Base-by-base conservation (phyloP, 805 yeast species). In the Sugiyamaella chiloensis region DNA sequence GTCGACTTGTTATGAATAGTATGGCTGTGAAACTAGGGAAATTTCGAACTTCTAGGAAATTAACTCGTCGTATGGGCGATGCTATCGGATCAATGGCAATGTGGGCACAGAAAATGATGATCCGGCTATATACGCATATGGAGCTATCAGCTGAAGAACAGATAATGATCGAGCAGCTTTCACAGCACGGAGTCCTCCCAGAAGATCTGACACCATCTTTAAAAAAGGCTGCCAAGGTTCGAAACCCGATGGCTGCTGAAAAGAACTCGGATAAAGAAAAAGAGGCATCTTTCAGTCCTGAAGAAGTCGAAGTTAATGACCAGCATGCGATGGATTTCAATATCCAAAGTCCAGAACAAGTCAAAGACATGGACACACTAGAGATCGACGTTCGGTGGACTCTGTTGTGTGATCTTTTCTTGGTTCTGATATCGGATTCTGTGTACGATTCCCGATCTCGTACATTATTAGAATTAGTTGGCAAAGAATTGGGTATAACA, bases 361-460 rank as follows among this genome's bases (percentile, higher is more conserved):
- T 60, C 16, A 48, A 55, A n/a, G 53, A 56, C 23, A 46, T 49
- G 42, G 51, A 55, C 30, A 57, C 56, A 9, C 43, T 83, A 5
- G 79, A 82, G 23, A 75, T 86, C 46, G 96, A 90, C 59, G 76
- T 93, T 19, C 79, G 90, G 24, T 95, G 99, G 99, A 90, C 96
- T 0, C 77, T 91, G 11, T 70, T 93, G 4, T 95, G 99, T 67
- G 99, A 93, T 63, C 68, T 93, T 40, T 91, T 91, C 60, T 70
- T 93, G 35, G 74, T 87, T 7, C 70, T 91, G 2, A 68, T 93
- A 14, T 81, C 89, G 43, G 95, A 89, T 51, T 88, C 96, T 0
- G 77, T 80, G 47, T 95, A 88, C 62, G 99, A 93, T 65, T 69
- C 96, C 3, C 75, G 99, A 30, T 89, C 98, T 5, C 73, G 97